phyloP scores from a whole-genome alignment of 441 rosid species.

The Aleurites moluccanus region DNA sequence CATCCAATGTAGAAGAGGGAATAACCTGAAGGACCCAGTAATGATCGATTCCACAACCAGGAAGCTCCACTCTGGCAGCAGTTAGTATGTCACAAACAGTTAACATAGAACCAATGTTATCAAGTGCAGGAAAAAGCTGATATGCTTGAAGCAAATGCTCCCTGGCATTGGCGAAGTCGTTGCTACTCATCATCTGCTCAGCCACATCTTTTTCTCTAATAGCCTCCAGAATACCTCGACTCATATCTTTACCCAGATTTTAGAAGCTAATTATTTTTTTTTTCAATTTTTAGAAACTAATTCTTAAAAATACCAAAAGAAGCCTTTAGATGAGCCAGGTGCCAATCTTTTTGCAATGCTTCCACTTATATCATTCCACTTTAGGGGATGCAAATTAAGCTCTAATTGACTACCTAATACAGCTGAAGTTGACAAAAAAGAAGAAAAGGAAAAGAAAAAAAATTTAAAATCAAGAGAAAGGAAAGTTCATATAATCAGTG shows the following conservation, averaged over 20 bases:
- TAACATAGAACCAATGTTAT: constrained; percentile 25
- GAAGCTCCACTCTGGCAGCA: constrained; percentile 25
- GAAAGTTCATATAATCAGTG: background rate
- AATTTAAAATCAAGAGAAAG: background rate
- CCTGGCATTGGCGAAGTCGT: constrained; percentile 25
- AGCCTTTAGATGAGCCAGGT: background rate
- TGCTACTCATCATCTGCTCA: constrained; percentile 19
- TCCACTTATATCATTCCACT: background rate
- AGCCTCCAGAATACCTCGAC: constrained; percentile 10
- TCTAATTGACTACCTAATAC: background rate
- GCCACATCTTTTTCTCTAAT: constrained; percentile 17
- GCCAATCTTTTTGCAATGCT: background rate
- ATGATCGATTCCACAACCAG: constrained; percentile 26
- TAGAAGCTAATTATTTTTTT: background rate
- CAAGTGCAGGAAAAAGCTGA: constrained; percentile 20
- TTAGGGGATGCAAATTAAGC: background rate
- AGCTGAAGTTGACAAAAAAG: background rate
- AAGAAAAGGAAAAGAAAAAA: background rate
- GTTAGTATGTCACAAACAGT: constrained; percentile 28
- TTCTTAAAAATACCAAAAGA: background rate
- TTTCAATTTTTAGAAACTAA: background rate
- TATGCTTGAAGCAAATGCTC: constrained; percentile 24
- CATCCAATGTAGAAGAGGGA: constrained; percentile 17
- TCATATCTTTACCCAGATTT: background rate
- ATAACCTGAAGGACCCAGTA: constrained; percentile 34